These are phyloP conservation scores for Oxytropis ochrocephala DNA, from an alignment of 306 rosid species.

Conservation along the genomic window DNA sequence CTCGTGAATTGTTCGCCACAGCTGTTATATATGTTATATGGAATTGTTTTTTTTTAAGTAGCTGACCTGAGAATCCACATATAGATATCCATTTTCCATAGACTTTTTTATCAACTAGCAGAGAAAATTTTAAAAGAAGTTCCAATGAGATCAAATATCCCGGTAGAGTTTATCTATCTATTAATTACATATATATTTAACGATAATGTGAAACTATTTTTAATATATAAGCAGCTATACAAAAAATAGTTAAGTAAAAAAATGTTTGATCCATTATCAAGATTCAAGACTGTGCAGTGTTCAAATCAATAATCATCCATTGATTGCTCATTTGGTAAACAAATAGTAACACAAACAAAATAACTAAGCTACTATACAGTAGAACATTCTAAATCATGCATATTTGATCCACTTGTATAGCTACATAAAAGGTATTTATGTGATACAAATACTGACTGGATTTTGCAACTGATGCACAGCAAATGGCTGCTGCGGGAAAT, in stretches of 20 bases:
- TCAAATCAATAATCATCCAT: neutral
- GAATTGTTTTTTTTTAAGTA: no score
- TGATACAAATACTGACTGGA: no score
- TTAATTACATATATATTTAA: conserved; percentile 24
- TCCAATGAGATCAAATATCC: conserved; percentile 1
- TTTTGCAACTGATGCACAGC: no score
- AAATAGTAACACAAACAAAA: no score
- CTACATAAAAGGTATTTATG: neutral
- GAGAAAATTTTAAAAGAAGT: no score
- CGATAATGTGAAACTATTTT: conserved; percentile 21
- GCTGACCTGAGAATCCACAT: no score
- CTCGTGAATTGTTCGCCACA: no score
- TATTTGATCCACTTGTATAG: neutral
- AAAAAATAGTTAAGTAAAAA: conserved; percentile 4
- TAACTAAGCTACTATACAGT: neutral
- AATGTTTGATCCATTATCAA: conserved; percentile 8
- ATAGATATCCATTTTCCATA: no score
- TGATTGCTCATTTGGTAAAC: neutral
- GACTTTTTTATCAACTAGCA: no score
- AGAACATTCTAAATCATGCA: neutral
- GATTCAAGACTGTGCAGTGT: conserved; percentile 8
- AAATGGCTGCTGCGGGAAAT: no score
- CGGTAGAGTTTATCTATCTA: neutral
- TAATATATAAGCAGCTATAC: conserved; percentile 25
- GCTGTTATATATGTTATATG: no score